Evolutionary conservation across 331 rosid species (phyloP).

Genomic region (Quercus lobata): DNA sequence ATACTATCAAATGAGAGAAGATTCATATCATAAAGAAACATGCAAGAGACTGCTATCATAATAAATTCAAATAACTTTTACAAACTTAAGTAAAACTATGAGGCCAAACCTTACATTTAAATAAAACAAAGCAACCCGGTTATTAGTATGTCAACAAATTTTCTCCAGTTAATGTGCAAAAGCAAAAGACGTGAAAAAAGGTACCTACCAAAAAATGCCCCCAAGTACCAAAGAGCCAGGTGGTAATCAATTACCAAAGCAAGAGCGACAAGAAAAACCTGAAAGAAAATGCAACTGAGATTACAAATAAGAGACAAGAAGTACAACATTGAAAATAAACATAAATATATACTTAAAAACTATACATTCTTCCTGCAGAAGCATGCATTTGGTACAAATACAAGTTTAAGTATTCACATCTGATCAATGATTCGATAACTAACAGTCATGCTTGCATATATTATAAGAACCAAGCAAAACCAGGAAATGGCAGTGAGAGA

Average conservation of each 20-base stretch:
- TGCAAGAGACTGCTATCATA: neutral
- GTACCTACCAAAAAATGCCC: conserved; percentile 61
- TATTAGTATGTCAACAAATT: neutral
- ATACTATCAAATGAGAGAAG: neutral
- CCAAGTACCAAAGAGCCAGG: conserved; percentile 67
- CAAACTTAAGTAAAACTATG: neutral
- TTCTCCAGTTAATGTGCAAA: neutral
- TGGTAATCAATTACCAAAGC: conserved; percentile 70
- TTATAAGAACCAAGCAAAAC: neutral
- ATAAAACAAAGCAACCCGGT: neutral
- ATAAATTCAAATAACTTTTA: neutral
- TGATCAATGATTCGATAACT: neutral
- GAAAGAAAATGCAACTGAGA: conserved; percentile 30
- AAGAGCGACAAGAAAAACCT: conserved; percentile 70
- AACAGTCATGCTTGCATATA: neutral
- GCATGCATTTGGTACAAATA: conserved; percentile 2
- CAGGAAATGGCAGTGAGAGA: neutral
- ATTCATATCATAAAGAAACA: neutral
- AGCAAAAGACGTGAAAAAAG: conserved; percentile 13
- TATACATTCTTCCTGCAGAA: conserved; percentile 11
- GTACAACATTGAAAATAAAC: neutral
- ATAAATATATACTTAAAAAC: neutral
- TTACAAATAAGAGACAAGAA: conserved; percentile 17
- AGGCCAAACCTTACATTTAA: neutral
- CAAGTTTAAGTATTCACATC: neutral